phyloP scores from a whole-genome alignment of 495 filamentous ascomycete genomes.

The Aspergillus wentii region DNA sequence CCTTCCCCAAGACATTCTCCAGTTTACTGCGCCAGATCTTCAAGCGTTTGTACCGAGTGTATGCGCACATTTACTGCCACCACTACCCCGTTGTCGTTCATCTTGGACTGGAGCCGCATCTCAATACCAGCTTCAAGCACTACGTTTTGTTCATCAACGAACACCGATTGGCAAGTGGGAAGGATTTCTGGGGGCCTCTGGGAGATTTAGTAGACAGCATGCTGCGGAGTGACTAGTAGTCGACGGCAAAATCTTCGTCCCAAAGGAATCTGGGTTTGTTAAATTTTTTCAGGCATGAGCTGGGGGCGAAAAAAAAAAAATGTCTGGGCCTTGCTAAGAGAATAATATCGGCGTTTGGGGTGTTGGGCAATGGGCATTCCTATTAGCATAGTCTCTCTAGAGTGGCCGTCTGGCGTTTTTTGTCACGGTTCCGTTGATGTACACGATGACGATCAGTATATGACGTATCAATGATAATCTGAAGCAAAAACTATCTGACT shows the following conservation, averaged over 20 bases:
- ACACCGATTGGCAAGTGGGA: slow-evolving; percentile 80
- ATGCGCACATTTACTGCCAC: slow-evolving; percentile 99
- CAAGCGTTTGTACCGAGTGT: slow-evolving; percentile 97
- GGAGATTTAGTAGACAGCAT: slow-evolving; percentile 96
- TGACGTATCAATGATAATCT: no score
- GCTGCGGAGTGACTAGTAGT: slow-evolving; percentile 87
- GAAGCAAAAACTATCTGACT: no score
- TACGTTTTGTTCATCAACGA: slow-evolving; percentile 97
- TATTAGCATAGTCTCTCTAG: no score
- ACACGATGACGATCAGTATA: no score
- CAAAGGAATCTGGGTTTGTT: no score
- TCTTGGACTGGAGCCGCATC: slow-evolving; percentile 90
- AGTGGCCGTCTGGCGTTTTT: slow-evolving; percentile 14
- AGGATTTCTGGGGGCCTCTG: slow-evolving; percentile 97
- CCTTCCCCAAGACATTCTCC: slow-evolving; percentile 91
- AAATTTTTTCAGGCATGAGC: no score
- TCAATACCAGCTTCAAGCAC: slow-evolving; percentile 99
- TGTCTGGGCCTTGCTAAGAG: no score
- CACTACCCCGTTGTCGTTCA: slow-evolving; percentile 97
- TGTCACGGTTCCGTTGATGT: no score
- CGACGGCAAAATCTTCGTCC: no score
- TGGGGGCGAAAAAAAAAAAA: no score
- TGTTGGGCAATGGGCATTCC: slow-evolving; percentile 11
- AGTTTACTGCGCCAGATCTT: slow-evolving; percentile 86
- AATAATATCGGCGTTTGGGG: slow-evolving; percentile 24